Evolutionary conservation across 441 rosid species (phyloP), one percentile per base, ranked within the genome.

Genomic region (Jatropha multifida): DNA sequence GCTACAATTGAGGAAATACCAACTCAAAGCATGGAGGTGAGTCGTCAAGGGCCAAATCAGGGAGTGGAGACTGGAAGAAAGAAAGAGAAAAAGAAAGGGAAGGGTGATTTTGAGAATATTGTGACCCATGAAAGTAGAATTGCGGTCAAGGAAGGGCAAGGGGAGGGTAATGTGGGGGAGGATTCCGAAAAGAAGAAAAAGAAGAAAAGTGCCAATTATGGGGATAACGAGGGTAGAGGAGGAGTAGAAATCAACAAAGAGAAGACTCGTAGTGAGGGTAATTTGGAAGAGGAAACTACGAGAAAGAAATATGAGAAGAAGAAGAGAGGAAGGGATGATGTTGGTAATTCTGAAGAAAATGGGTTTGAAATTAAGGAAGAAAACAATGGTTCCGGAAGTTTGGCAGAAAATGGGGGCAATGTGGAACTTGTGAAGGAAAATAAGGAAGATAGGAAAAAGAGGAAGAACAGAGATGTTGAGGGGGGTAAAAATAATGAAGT

Each of bases 381-480:
- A 41, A 67, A 7, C 68, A 62, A 18, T 62, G 41, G 6, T 4
- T 23, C n/a, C 12, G 27, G 44, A 32, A 46, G 46, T 0, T 6
- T 17, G 44, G 69, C 27, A 7, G 70, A 62, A 65, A 18, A 63
- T 40, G 72, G 27, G 54, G 23, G 49, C 20, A 61, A 60, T 32
- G 1, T 68, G 51, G 23, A 27, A 48, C 48, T 46, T 49, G 56
- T 51, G 61, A 66, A 75, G 48, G 40, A n/a, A 49, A 59, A 75
- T 5, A 42, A 42, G 73, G 52, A 68, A 67, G 14, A 55, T 27
- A 56, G 26, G 73, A 81, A 72, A 71, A 85, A 84, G 85, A 85
- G 83, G 65, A 77, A 78, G 77, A 78, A n/a, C 14, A 84, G 51
- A 70, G 85, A 81, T 76, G 65, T 65, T 59, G 78, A 73, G 17